Conservation (phyloP, 176 grass and related monocot species). For the Eragrostis nindensis region DNA sequence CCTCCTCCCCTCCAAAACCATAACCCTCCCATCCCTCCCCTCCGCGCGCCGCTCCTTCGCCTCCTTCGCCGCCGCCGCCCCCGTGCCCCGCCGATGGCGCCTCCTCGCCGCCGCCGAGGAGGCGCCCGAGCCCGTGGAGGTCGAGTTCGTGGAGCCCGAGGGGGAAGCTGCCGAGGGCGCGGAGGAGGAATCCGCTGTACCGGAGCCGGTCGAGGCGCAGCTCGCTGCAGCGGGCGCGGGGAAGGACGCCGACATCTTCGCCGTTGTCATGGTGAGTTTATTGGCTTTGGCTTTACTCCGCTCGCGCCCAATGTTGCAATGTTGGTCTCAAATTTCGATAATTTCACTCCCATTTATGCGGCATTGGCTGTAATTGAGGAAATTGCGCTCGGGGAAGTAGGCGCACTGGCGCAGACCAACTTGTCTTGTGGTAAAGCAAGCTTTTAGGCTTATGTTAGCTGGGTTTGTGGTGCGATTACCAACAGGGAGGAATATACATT, state of each 20-base stretch:
- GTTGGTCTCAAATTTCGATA: background rate
- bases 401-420: background rate
- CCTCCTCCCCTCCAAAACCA: conserved; percentile 42
- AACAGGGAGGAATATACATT: background rate
- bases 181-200: conserved; percentile 26
- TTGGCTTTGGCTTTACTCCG: background rate
- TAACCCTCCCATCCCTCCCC: background rate
- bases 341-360: background rate
- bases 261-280: conserved; percentile 78
- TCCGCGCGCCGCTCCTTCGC: background rate
- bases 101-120: conserved; percentile 44
- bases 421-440: background rate
- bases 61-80: background rate
- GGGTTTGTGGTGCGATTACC: background rate
- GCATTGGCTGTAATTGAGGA: background rate
- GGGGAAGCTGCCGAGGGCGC: conserved; percentile 27
- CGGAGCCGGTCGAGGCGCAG: conserved; percentile 76
- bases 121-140: conserved; percentile 30
- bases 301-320: background rate
- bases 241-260: conserved; percentile 89
- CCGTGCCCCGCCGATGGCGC: conserved; percentile 24
- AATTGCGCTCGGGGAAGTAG: background rate
- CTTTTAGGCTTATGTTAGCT: background rate
- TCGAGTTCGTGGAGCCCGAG: conserved; percentile 30
- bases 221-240: conserved; percentile 53